A percentile compares a stretch with the other conserved stretches of the same genome.
Conservation (phyloP, 2,329 filamentous ascomycete species). For the Escovopsis sp. region DNA sequence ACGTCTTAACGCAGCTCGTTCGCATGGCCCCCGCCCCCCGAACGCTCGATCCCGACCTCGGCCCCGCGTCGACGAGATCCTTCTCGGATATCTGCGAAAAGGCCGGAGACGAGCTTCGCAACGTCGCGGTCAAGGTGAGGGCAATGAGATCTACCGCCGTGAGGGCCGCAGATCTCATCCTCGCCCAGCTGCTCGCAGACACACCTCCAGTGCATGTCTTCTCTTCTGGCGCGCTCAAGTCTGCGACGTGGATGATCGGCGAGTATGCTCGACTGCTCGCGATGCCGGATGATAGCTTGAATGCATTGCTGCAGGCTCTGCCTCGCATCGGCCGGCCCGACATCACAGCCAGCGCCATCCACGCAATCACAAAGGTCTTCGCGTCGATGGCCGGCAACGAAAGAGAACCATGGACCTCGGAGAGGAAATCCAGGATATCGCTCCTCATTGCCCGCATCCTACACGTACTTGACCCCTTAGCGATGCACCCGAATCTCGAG, state of each 20-base stretch:
- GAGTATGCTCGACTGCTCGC: constrained; percentile 67
- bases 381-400: constrained; percentile 53
- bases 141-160: constrained; percentile 69
- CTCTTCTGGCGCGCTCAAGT: constrained; percentile 52
- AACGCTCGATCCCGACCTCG: constrained; percentile 21
- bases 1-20: constrained; percentile 73
- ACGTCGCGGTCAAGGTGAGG: constrained; percentile 80
- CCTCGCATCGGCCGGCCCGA: constrained; percentile 42
- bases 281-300: constrained; percentile 56
- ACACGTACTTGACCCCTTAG: constrained; percentile 64
- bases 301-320: constrained; percentile 54
- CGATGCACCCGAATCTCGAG: constrained; percentile 72
- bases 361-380: constrained; percentile 77
- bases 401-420: constrained; percentile 50
- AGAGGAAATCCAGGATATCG: constrained; percentile 57
- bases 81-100: constrained; percentile 41
- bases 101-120: constrained; percentile 76
- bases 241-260: constrained; percentile 72
- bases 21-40: constrained; percentile 46
- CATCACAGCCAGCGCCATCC: constrained; percentile 64
- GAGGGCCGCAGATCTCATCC: constrained; percentile 64
- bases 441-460: constrained; percentile 71
- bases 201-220: constrained; percentile 39
- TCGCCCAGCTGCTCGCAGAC: constrained; percentile 40
- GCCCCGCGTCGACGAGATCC: constrained; percentile 12